Conservation (phyloP, 768 basidiomycete genomes). For the Leccinellum rugosiceps region DNA sequence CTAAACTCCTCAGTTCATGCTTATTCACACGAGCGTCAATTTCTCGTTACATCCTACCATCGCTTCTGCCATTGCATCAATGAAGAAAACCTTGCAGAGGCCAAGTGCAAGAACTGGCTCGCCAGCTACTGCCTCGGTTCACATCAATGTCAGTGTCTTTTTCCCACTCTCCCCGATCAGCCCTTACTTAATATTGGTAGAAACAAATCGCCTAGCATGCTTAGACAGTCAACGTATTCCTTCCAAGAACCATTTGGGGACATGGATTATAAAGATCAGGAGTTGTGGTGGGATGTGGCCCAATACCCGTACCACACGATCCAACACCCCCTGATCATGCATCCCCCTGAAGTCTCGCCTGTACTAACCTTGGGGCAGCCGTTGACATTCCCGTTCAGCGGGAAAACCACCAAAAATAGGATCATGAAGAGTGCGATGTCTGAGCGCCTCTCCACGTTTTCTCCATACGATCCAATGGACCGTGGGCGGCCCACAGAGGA, state of each 20-base stretch:
- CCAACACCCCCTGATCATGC: conserved; percentile 13
- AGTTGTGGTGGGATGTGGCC: conserved; percentile 3
- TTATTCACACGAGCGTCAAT: not conserved
- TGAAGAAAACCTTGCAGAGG: not conserved
- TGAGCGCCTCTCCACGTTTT: conserved; percentile 34
- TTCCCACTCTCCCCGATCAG: not conserved
- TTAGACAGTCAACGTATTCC: conserved; percentile 3
- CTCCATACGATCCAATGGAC: conserved; percentile 25
- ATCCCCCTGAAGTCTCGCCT: conserved; percentile 14
- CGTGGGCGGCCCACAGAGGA: conserved; percentile 34
- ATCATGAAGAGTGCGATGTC: conserved; percentile 36
- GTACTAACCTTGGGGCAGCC: conserved; percentile 23
- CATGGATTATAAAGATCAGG: conserved; percentile 21
- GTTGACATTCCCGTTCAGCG: conserved; percentile 30
- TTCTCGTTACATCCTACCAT: not conserved
- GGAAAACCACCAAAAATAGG: conserved; percentile 29
- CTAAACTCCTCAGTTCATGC: not conserved
- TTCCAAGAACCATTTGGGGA: conserved; percentile 10
- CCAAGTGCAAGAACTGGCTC: not conserved
- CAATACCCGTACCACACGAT: conserved; percentile 15
- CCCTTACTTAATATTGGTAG: conserved; percentile 3
- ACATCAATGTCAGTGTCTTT: conserved; percentile 3
- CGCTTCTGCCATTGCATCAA: not conserved
- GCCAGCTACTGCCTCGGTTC: not conserved
- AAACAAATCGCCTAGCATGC: conserved; percentile 12